A percentile compares a stretch with the other conserved stretches of the same genome.
Evolutionary conservation across 225 moss, liverwort and hornwort species (phyloP).

Genomic region (Climacium dendroides): DNA sequence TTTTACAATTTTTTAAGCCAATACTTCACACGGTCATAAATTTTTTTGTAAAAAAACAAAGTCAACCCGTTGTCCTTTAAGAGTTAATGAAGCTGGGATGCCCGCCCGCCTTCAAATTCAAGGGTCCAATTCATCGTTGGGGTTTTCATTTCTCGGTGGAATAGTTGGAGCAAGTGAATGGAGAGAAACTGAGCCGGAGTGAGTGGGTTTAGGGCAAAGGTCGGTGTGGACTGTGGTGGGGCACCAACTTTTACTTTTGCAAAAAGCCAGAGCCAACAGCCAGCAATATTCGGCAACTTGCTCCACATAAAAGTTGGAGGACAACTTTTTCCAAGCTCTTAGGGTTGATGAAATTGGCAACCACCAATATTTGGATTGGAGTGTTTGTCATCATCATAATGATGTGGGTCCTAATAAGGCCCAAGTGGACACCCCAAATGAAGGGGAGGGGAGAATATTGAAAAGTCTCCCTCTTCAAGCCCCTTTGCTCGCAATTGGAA

Average conservation of each 20-base stretch:
- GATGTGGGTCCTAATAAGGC: no score
- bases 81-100: neutral
- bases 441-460: fast-evolving
- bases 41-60: no score
- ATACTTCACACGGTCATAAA: no score
- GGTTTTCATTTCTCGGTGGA: neutral
- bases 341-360: neutral
- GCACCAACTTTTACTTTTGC: neutral
- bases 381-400: neutral
- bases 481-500: neutral
- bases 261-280: no score
- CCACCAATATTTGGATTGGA: neutral
- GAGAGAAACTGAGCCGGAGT: neutral
- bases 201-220: neutral
- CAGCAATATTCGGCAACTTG: neutral
- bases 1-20: no score
- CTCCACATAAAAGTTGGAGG: neutral
- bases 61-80: no score
- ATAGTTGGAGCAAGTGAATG: neutral
- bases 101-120: neutral
- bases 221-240: neutral
- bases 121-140: neutral
- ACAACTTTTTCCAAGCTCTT: neutral
- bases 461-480: neutral
- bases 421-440: fast-evolving